phyloP scores from a whole-genome alignment of 345 rosid species.

The Salix koriyanagi region DNA sequence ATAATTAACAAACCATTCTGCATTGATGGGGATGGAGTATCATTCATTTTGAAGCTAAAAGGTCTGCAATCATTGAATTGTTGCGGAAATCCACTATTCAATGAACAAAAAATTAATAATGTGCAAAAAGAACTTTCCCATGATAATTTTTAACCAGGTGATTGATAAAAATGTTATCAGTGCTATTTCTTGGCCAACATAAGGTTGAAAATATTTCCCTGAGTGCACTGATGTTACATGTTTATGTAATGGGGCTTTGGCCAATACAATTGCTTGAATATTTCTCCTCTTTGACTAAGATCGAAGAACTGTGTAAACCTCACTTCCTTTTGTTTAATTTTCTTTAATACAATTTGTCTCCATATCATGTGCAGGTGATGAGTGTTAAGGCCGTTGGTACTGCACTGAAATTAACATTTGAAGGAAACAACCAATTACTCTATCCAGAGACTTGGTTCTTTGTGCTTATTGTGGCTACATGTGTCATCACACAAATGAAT shows the following conservation, averaged over 20 bases:
- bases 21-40: neutral
- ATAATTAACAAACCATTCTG: neutral
- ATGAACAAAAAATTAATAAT: neutral
- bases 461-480: slow-evolving; percentile 59
- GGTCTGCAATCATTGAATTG: neutral
- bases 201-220: neutral
- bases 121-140: neutral
- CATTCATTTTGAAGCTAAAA: neutral
- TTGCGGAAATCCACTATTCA: neutral
- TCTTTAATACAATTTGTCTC: neutral
- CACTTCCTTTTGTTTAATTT: neutral
- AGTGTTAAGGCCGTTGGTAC: slow-evolving; percentile 97
- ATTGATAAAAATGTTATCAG: neutral
- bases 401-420: slow-evolving; percentile 80
- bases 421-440: slow-evolving; percentile 76
- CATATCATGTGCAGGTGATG: slow-evolving; percentile 63
- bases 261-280: neutral
- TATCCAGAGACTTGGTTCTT: slow-evolving; percentile 89
- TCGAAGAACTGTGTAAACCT: neutral
- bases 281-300: neutral
- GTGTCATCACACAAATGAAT: slow-evolving; percentile 81
- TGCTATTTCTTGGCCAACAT: neutral
- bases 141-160: neutral
- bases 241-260: neutral
- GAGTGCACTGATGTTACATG: neutral